phyloP scores from a whole-genome alignment of 495 filamentous ascomycete species.

The Staphylotrichum longicolle region DNA sequence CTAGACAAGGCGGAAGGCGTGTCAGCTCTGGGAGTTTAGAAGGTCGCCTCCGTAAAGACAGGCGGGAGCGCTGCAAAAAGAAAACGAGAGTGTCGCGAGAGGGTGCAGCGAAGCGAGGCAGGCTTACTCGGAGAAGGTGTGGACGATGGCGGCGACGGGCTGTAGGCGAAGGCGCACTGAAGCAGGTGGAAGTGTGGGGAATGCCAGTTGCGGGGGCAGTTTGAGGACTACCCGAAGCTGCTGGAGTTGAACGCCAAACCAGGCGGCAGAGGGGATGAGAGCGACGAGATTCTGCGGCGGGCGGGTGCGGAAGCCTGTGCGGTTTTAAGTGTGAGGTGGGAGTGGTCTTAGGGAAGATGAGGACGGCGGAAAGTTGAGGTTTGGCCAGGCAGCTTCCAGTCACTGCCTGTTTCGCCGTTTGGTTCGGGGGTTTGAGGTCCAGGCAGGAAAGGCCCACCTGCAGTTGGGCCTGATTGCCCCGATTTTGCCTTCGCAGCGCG shows the following conservation, averaged over 20 bases:
- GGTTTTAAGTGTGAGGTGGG: background rate
- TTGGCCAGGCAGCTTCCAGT: conserved; percentile 10
- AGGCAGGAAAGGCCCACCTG: conserved; percentile 18
- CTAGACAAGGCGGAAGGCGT: background rate
- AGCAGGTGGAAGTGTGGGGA: conserved; percentile 12
- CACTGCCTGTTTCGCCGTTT: conserved; percentile 5
- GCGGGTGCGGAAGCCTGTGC: too few species aligned
- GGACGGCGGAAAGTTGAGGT: background rate
- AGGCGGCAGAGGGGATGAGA: too few species aligned
- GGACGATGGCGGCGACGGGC: background rate
- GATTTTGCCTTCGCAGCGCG: conserved; percentile 5
- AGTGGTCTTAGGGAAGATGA: background rate
- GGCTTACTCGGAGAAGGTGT: conserved; percentile 7
- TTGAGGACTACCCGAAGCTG: background rate
- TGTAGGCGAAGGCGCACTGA: conserved; percentile 6
- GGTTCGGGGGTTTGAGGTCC: conserved; percentile 7
- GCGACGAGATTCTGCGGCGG: too few species aligned
- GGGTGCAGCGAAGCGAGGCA: too few species aligned
- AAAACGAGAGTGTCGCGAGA: too few species aligned
- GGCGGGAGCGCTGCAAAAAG: too few species aligned
- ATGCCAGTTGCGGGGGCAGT: conserved; percentile 1
- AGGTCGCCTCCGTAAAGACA: too few species aligned
- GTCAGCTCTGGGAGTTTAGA: background rate
- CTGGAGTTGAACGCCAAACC: too few species aligned
- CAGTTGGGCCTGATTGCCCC: background rate